Conservation (phyloP, 768 basidiomycete species). For the Lentinula boryana region DNA sequence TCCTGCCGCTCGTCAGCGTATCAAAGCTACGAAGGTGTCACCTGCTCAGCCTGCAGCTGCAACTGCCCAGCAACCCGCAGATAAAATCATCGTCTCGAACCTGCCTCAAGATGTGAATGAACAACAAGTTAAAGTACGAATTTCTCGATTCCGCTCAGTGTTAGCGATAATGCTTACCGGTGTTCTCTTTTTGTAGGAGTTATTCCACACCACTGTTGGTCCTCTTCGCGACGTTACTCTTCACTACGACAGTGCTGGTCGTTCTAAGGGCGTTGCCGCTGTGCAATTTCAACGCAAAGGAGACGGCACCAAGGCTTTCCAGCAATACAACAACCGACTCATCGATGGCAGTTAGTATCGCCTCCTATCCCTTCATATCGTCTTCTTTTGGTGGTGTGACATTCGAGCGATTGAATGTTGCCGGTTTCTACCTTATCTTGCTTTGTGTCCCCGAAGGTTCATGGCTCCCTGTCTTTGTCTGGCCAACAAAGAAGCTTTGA, state of each 20-base stretch:
- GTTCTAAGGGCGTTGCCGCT: conserved; percentile 86
- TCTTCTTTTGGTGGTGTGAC: conserved; percentile 27
- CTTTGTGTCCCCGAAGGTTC: conserved; percentile 27
- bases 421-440: conserved; percentile 7
- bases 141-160: neutral
- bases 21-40: conserved; percentile 34
- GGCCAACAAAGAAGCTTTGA: neutral
- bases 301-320: conserved; percentile 87
- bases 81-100: conserved; percentile 96
- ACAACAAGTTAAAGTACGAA: conserved; percentile 80
- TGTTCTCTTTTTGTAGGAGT: conserved; percentile 53
- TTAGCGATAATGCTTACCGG: neutral
- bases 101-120: conserved; percentile 93
- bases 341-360: conserved; percentile 99
- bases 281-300: conserved; percentile 83
- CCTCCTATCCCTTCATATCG: conserved; percentile 34
- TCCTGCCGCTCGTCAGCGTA: conserved; percentile 49
- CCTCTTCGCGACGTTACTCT: conserved; percentile 79
- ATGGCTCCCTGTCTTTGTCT: conserved; percentile 40
- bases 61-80: conserved; percentile 37
- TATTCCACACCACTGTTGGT: conserved; percentile 89
- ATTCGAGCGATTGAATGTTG: conserved; percentile 8
- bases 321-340: conserved; percentile 95
- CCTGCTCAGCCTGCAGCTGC: conserved; percentile 26
- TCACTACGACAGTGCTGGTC: conserved; percentile 77